Base-by-base conservation (phyloP, 2,329 filamentous ascomycete species). In the Paecilomyces variotii region DNA sequence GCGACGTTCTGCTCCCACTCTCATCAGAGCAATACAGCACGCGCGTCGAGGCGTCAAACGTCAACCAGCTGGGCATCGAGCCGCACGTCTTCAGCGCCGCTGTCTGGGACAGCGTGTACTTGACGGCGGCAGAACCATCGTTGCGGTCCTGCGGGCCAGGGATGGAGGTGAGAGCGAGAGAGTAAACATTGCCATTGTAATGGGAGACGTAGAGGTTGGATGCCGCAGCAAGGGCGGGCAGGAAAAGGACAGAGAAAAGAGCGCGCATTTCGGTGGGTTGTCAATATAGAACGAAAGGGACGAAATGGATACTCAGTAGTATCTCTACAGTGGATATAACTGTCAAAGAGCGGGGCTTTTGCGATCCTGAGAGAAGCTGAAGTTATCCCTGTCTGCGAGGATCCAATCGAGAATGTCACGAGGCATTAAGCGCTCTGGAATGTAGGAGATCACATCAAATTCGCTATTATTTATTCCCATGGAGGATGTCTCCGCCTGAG, bases 21-120 rank as follows among this genome's bases (percentile, higher is more conserved):
- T 75, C 73, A 34, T 74, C 70, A 2, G 70, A 65, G 63, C 73
- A 75, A 63, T 72, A 75, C 4, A 75, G 59, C 1, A 62, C 67
- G 3, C 63, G 60, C 6, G 64, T 57, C 1, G 56, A 53, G 1
- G 64, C 9, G 56, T 74, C 71, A 24, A 70, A 64, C 2, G 68
- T 74, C 3, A 75, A 56, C 72, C 73, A 75, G 61, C 71, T 74
- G 3, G 73, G 72, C 64, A 71, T 71, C 5, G 55, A 58, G 7
- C 71, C 72, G 59, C 72, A 74, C 12, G 70, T 67, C 24, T 70
- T 60, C n/a, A 65, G 57, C 4, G 65, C 61, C 14, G 67, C 60
- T 4, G 67, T 57, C 10, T 70, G 53, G 0, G 63, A 57, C 6
- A 74, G 66, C 4, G 61, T 52, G 39, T 63, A 61, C 25, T 62